Evolutionary conservation across 495 filamentous ascomycete species (phyloP).

Genomic region (Aspergillus sclerotiicarbonarius): DNA sequence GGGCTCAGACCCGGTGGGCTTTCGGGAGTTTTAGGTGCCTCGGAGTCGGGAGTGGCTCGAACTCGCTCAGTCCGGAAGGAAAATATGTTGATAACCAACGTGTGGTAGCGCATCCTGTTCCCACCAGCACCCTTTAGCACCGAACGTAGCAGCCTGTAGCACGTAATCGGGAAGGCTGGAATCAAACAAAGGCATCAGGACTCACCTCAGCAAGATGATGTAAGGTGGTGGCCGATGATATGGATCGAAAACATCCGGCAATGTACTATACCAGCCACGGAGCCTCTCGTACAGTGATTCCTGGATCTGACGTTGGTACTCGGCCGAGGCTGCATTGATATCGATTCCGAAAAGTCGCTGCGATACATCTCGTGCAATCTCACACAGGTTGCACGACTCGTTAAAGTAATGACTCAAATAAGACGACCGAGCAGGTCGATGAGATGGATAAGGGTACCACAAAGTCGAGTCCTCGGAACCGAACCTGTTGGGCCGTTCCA

Average conservation of each 20-base stretch:
- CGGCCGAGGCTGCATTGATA: neutral
- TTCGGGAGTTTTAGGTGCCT: conserved; percentile 32
- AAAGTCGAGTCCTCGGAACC: conserved; percentile 17
- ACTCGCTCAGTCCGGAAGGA: conserved; percentile 27
- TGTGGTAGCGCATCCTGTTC: conserved; percentile 40
- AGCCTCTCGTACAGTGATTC: conserved; percentile 36
- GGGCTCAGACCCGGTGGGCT: conserved; percentile 29
- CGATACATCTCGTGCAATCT: conserved; percentile 44
- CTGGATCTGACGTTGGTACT: conserved; percentile 24
- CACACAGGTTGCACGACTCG: conserved; percentile 38
- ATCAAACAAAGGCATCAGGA: neutral
- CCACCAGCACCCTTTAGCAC: neutral
- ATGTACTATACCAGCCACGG: conserved; percentile 30
- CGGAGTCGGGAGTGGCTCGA: conserved; percentile 15
- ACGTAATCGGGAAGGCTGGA: no score
- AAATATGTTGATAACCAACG: conserved; percentile 41
- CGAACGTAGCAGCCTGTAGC: neutral
- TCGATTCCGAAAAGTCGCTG: conserved; percentile 33
- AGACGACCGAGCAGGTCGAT: conserved; percentile 30
- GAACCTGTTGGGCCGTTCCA: conserved; percentile 23
- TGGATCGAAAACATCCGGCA: conserved; percentile 32
- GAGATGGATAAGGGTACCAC: conserved; percentile 43
- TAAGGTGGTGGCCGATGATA: conserved; percentile 33
- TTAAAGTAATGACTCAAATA: conserved; percentile 40
- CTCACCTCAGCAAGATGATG: conserved; percentile 38